Conservation (phyloP, 2,329 filamentous ascomycete genomes). For the Aspergillus fijiensis region DNA sequence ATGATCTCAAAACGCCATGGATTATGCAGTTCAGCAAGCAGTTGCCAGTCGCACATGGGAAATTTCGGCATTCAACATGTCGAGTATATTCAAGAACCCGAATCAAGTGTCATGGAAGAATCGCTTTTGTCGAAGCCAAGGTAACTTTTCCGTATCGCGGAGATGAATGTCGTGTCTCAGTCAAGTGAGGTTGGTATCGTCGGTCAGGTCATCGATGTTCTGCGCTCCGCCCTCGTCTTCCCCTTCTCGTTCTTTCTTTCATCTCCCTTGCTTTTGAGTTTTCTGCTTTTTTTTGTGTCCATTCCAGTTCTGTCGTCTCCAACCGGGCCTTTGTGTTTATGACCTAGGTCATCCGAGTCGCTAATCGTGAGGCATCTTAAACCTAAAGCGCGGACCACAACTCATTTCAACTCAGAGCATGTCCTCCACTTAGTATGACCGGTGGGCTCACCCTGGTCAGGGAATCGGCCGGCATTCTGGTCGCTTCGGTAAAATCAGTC, state of each 20-base stretch:
- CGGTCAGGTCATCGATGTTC: background rate
- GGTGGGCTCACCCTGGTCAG: slow-evolving; percentile 39
- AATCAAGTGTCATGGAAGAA: slow-evolving; percentile 6
- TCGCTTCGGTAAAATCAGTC: slow-evolving; percentile 33
- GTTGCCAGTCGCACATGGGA: slow-evolving; percentile 4
- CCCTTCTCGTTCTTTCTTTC: background rate
- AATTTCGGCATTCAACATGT: background rate
- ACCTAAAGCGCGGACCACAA: background rate
- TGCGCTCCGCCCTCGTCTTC: background rate
- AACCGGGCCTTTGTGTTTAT: background rate
- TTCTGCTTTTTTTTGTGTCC: background rate
- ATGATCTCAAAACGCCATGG: slow-evolving; percentile 35
- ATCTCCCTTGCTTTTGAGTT: background rate
- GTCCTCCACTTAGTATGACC: slow-evolving; percentile 43
- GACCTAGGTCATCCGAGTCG: background rate
- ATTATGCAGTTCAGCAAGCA: slow-evolving; percentile 28
- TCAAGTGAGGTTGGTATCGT: background rate
- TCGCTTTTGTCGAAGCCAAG: slow-evolving; percentile 4
- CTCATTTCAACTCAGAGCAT: slow-evolving; percentile 24
- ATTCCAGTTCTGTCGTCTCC: background rate
- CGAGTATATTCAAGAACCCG: slow-evolving; percentile 7
- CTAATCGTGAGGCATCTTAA: background rate
- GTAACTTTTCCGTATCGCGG: slow-evolving; percentile 2
- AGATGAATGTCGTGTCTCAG: background rate
- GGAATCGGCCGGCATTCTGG: slow-evolving; percentile 32